These are phyloP conservation scores for Lathyrus aphaca DNA, from an alignment of 306 rosid genomes.

Conservation along the genomic window DNA sequence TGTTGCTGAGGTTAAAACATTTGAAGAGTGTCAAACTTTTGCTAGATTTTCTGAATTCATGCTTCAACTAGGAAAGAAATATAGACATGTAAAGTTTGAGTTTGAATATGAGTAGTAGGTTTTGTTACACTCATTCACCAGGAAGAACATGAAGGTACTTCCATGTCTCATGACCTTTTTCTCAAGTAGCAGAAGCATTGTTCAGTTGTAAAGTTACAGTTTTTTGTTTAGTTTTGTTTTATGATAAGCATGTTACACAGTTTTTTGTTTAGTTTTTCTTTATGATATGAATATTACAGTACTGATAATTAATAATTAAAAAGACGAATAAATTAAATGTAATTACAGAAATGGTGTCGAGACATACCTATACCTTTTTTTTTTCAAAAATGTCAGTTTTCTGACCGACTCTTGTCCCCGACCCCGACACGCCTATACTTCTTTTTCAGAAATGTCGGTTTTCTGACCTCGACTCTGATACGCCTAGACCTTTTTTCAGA, in stretches of 20 bases:
- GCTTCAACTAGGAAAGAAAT: conserved; percentile 66
- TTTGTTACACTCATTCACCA: background rate
- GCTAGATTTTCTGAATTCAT: conserved; percentile 64
- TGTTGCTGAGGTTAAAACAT: conserved; percentile 67
- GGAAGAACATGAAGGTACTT: conserved; percentile 29
- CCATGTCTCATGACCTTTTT: conserved; percentile 28
- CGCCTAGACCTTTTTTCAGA: no score
- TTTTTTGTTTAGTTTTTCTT: no score
- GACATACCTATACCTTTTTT: no score
- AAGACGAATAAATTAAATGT: no score
- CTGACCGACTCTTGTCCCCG: no score
- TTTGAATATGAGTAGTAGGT: conserved; percentile 60
- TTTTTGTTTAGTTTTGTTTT: background rate
- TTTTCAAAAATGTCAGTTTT: no score
- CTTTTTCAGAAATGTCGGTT: no score
- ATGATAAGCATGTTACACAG: background rate
- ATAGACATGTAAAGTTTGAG: conserved; percentile 57
- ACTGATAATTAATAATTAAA: no score
- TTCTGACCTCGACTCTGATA: no score
- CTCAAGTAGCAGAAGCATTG: conserved; percentile 12
- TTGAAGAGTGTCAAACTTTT: conserved; percentile 64
- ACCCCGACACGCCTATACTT: no score
- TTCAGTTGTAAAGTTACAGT: conserved; percentile 38
- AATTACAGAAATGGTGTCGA: no score
- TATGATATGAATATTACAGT: no score